Evolutionary conservation across 257 asterid genomes (phyloP), one percentile per base, ranked within the genome.

Genomic region (Eustoma russellianum): DNA sequence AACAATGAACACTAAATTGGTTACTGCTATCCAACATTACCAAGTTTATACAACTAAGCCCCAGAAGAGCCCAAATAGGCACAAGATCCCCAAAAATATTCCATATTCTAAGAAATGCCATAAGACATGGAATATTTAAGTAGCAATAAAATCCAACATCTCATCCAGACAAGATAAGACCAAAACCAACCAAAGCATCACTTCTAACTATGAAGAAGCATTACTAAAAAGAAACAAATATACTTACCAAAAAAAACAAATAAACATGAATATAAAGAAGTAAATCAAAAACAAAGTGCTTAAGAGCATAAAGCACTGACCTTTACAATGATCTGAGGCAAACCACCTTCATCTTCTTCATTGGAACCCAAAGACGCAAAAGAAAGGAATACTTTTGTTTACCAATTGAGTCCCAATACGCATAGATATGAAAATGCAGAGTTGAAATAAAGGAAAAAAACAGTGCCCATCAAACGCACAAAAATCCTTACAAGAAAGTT

Each of bases 341-440:
- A 78, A 52, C 81, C 83, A 70, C 69, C 82, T 64, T 60, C 85
- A 79, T 79, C 83, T 73, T 81, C 90, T 66, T 66, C 86, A 70
- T 67, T 46, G 69, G 79, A 69, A 73, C 68, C 76, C 78, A 75
- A 70, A 73, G 58, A 66, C 71, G 73, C 69, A 63, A 59, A n/a
- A 60, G 63, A 67, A 74, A 72, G 59, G 56, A 56, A 50, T 66
- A 65, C 66, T 70, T 56, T 72, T 47, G n/a, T 68, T 69, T 50
- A 58, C 56, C 64, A 63, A 62, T 44, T 65, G 74, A 71, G 71
- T 68, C 72, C 67, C 78, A 76, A 76, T 49, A 80, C 59, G 78
- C 87, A 71, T 61, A 73, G 78, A 83, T 72, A 64, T 24, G 70
- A 66, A 83, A 82, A 84, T 80, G 92, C 78, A 52, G 74, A 55